Base-by-base conservation (phyloP, 2,329 filamentous ascomycete species). In the Xylariales sp. region DNA sequence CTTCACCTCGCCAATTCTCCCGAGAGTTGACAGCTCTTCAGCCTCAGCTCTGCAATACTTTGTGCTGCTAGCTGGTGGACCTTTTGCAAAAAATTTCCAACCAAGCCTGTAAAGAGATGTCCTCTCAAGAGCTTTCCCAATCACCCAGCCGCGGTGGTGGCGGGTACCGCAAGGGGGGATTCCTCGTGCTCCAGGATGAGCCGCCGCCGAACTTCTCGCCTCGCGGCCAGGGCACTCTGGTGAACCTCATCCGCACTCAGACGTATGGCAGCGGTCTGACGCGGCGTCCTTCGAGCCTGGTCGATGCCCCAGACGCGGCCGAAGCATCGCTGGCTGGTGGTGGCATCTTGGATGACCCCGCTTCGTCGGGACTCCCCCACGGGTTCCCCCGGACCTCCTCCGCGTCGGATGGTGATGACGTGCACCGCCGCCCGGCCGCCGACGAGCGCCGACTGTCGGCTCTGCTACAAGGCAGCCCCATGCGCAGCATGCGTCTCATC, bases 401-500 rank as follows among this genome's bases (percentile, higher is more conserved):
- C n/a, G n/a, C n/a, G n/a, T n/a, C n/a, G n/a, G 52, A 50, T 36
- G 54, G 67, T 21, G 63, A 69, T 19, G 71, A 75, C 29, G 65
- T 67, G 19, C 63, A 66, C 27, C 61, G 63, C 14, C 64, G 65
- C 17, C 58, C 70, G 16, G 58, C 68, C 32, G 59, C 63, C 29
- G 75, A 81, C 37, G 78, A 82, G 59, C 73, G 74, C 21, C 76
- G 78, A 16, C 59, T 82, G 35, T 77, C 65, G 41, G 68, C 72
- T 44, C 66, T 83, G 42, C 72, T 84, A 37, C 71, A 74, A 52
- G 76, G 75, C n/a, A 81, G 83, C 3, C 79, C 86, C 58, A 84
- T 89, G 74, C 75, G 87, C 45, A 89, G 84, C 55, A 85, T 89
- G 76, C 77, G 88, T 38, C 72, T 97, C 51, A 95, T 96, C 58